These are phyloP conservation scores for Aspergillus nidulans DNA, from an alignment of 495 filamentous ascomycete genomes.

Conservation along the genomic window DNA sequence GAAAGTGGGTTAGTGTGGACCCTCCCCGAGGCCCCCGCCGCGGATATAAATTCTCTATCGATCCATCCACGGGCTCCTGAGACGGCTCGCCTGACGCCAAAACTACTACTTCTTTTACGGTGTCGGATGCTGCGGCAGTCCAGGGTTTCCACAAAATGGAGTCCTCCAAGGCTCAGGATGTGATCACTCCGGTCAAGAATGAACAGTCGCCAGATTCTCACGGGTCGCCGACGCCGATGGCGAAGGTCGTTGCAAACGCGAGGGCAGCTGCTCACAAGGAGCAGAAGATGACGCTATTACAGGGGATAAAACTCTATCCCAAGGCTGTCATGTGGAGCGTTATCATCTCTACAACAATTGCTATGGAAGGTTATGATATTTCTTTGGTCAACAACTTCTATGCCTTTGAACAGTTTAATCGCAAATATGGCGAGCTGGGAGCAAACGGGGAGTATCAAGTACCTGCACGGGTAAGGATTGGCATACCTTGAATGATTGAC, in stretches of 20 bases:
- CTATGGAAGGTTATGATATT: constrained; percentile 58
- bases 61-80: not conserved
- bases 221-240: constrained; percentile 26
- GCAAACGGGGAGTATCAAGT: constrained; percentile 61
- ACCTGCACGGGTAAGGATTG: constrained; percentile 46
- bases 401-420: constrained; percentile 54
- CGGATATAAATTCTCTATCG: constrained; percentile 14
- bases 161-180: constrained; percentile 24
- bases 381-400: constrained; percentile 51
- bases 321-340: constrained; percentile 54
- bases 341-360: constrained; percentile 50
- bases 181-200: constrained; percentile 27
- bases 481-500: not conserved
- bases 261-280: constrained; percentile 45
- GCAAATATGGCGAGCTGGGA: constrained; percentile 59
- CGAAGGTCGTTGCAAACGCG: constrained; percentile 38
- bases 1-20: constrained; percentile 4
- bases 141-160: constrained; percentile 18
- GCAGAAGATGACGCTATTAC: constrained; percentile 40
- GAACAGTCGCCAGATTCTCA: constrained; percentile 14
- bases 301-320: constrained; percentile 50
- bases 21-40: constrained; percentile 7
- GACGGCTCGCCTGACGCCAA: not conserved
- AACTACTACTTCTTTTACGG: not conserved
- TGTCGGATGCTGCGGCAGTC: not conserved